These are phyloP conservation scores for Neurospora tetrasperma DNA, from an alignment of 495 filamentous ascomycete species.

Conservation along the genomic window DNA sequence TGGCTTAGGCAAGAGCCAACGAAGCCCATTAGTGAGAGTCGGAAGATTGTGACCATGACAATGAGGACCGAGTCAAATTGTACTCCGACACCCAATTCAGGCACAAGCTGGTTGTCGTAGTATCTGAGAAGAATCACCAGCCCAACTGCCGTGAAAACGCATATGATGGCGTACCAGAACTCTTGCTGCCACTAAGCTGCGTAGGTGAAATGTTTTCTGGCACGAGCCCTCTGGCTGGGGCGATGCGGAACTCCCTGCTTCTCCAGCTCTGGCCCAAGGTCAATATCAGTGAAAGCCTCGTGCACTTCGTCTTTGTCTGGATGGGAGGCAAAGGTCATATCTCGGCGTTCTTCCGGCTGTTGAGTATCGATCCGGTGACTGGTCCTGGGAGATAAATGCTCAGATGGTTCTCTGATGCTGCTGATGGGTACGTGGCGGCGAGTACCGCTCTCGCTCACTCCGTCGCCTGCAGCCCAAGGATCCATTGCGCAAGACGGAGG, in stretches of 20 bases:
- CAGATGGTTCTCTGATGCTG: not conserved
- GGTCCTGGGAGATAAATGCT: not conserved
- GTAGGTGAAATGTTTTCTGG: conserved; percentile 4
- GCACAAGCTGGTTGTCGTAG: conserved; percentile 22
- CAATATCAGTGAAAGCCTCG: not conserved
- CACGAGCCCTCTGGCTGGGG: not conserved
- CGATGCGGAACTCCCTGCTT: not conserved
- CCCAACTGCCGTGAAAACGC: conserved; percentile 12
- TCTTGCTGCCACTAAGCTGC: conserved; percentile 27
- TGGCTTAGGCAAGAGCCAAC: conserved; percentile 26
- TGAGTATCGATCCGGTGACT: not conserved
- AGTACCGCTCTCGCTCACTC: not conserved
- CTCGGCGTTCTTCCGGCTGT: not conserved
- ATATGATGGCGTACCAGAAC: conserved; percentile 22
- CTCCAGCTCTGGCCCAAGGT: not conserved
- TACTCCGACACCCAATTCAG: conserved; percentile 16
- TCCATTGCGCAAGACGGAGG: not conserved
- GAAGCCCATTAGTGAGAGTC: conserved; percentile 23
- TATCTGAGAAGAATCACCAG: conserved; percentile 17
- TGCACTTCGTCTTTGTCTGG: not conserved
- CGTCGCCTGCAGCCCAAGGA: not conserved
- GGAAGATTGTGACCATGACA: conserved; percentile 24
- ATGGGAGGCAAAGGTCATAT: not conserved
- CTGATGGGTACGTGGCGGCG: not conserved
- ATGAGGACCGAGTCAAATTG: conserved; percentile 24